Evolutionary conservation across 1,284 basidiomycete genomes (phyloP).

Genomic region (Cronartium ribicola): DNA sequence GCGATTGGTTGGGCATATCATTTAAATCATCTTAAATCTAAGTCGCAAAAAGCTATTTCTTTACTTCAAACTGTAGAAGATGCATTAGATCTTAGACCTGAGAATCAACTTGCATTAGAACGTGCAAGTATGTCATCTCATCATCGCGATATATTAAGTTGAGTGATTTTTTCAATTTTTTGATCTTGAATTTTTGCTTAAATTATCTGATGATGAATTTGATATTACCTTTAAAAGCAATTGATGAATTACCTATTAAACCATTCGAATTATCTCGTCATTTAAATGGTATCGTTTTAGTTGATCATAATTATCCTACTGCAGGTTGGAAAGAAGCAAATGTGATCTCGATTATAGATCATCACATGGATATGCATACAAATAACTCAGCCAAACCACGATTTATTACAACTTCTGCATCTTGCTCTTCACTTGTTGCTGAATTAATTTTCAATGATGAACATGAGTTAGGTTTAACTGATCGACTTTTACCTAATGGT

Average conservation of each 20-base stretch:
- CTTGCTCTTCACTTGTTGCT: conserved; percentile 50
- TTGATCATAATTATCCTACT: conserved; percentile 52
- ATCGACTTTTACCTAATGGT: conserved; percentile 43
- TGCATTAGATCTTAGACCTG: conserved; percentile 52
- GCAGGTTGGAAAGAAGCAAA: conserved; percentile 47
- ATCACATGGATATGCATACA: conserved; percentile 50
- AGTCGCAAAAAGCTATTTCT: conserved; percentile 45
- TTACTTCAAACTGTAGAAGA: conserved; percentile 47
- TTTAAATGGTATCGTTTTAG: conserved; percentile 50
- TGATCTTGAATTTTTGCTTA: too few species aligned
- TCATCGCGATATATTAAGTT: conserved; percentile 51
- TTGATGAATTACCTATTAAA: conserved; percentile 52
- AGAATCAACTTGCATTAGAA: conserved; percentile 51
- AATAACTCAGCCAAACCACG: conserved; percentile 48
- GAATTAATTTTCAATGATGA: conserved; percentile 47
- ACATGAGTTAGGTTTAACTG: conserved; percentile 43
- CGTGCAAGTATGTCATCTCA: conserved; percentile 50
- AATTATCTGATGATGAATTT: too few species aligned
- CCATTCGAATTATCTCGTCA: conserved; percentile 48
- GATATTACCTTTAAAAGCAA: conserved; percentile 42
- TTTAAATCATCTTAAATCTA: conserved; percentile 45
- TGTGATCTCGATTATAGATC: conserved; percentile 50
- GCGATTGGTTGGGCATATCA: conserved; percentile 50
- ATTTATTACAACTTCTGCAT: conserved; percentile 48
- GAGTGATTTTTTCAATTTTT: neutral